Evolutionary conservation across 352 stramenopile genomes (phyloP).

Genomic region (Pythium dissimile): DNA sequence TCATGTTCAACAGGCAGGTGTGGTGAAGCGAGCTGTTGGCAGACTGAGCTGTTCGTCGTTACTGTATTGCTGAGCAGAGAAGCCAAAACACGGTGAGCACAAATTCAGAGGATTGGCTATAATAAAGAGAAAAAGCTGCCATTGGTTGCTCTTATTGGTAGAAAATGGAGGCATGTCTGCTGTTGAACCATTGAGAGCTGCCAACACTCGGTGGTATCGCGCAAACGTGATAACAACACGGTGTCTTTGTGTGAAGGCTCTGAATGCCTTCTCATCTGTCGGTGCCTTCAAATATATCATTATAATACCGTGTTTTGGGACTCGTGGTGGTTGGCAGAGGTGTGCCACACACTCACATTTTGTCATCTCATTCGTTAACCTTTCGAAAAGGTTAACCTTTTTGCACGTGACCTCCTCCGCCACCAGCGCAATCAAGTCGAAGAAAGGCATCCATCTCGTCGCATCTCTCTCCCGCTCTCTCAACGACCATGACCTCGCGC

Average conservation of each 20-base stretch:
- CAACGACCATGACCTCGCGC: slow-evolving; percentile 12
- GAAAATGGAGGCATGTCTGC: no score
- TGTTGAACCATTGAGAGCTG: no score
- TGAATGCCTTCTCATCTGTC: no score
- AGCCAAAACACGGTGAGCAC: neutral
- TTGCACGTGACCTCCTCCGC: neutral
- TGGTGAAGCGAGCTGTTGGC: neutral
- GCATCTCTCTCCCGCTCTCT: no score
- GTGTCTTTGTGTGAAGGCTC: no score
- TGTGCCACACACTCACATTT: no score
- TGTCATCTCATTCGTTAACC: neutral
- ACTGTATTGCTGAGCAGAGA: neutral
- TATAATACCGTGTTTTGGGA: no score
- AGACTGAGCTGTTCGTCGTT: neutral
- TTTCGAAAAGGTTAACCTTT: slow-evolving; percentile 2
- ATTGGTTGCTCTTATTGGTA: no score
- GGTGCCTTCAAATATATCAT: no score
- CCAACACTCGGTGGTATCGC: neutral
- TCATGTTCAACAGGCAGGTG: neutral
- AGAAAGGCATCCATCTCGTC: neutral
- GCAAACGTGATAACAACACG: no score
- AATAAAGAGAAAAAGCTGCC: no score
- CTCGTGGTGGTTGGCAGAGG: no score
- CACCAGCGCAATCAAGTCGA: neutral
- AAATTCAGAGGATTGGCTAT: neutral